Evolutionary conservation across 2,329 filamentous ascomycete genomes (phyloP).

Genomic region (Botrytis paeoniae): DNA sequence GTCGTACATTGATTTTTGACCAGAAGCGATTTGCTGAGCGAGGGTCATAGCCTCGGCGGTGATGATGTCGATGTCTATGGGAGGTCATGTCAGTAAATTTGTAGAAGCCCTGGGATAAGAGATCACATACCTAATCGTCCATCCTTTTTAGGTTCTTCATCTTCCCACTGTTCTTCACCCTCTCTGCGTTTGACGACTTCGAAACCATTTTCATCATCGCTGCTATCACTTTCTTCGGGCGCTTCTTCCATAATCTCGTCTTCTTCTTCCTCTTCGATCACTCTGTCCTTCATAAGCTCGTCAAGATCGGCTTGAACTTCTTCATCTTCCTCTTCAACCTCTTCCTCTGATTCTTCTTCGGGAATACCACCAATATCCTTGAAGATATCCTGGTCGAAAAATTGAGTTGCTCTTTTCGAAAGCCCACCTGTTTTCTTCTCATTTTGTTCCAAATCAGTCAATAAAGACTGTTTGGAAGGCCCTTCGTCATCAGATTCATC

Average conservation of each 20-base stretch:
- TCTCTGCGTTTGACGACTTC: constrained; percentile 56
- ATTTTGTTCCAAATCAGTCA: constrained; percentile 60
- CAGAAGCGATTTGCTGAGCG: constrained; percentile 85
- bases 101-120: too few species aligned
- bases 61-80: constrained; percentile 88
- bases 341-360: constrained; percentile 50
- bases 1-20: constrained; percentile 74
- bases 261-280: constrained; percentile 35
- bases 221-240: constrained; percentile 24
- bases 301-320: constrained; percentile 42
- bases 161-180: constrained; percentile 61
- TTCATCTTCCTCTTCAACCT: constrained; percentile 42
- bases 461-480: constrained; percentile 47
- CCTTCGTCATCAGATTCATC: constrained; percentile 58
- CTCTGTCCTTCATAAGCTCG: constrained; percentile 32
- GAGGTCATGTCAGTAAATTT: constrained; percentile 25
- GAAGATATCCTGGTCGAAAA: constrained; percentile 96
- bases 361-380: constrained; percentile 70
- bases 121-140: constrained; percentile 53
- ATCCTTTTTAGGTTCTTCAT: constrained; percentile 60
- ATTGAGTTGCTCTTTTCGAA: constrained; percentile 81
- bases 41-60: constrained; percentile 99
- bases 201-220: constrained; percentile 50
- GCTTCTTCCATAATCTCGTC: constrained; percentile 29
- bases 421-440: constrained; percentile 55